Evolutionary conservation across 768 basidiomycete species (phyloP).

Genomic region (Serendipita sp.): DNA sequence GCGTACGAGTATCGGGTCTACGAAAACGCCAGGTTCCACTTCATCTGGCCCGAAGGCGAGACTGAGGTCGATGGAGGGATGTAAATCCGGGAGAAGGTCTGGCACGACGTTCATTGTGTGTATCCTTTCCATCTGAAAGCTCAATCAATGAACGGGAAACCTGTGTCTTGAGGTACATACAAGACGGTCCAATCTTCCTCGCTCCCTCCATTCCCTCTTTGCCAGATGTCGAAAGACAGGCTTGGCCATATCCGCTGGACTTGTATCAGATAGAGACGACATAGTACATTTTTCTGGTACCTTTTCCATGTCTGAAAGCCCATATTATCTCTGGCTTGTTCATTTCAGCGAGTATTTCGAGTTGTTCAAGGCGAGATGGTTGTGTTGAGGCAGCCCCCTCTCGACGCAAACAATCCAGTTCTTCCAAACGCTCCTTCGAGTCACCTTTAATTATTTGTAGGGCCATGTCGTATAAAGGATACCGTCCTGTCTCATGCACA

Average conservation of each 20-base stretch:
- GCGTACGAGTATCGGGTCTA: slow-evolving; percentile 51
- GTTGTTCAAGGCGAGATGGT: slow-evolving; percentile 25
- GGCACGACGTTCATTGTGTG: slow-evolving; percentile 85
- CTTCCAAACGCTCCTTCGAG: slow-evolving; percentile 28
- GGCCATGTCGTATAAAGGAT: slow-evolving; percentile 55
- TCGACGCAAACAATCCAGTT: background rate
- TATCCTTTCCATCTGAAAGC: slow-evolving; percentile 71
- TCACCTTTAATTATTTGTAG: slow-evolving; percentile 52
- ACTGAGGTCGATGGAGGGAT: slow-evolving; percentile 59
- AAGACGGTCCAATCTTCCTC: slow-evolving; percentile 69
- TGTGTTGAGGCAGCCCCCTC: background rate
- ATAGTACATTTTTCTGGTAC: slow-evolving; percentile 26
- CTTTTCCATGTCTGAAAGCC: slow-evolving; percentile 63
- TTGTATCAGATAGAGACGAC: background rate
- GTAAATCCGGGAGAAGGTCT: slow-evolving; percentile 58
- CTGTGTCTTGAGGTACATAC: slow-evolving; percentile 27
- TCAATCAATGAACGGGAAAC: background rate
- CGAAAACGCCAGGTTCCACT: slow-evolving; percentile 56
- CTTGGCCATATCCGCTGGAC: slow-evolving; percentile 21
- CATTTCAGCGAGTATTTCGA: slow-evolving; percentile 65
- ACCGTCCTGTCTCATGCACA: background rate
- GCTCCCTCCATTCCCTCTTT: slow-evolving; percentile 72
- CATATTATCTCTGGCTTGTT: slow-evolving; percentile 76
- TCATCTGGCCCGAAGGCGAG: slow-evolving; percentile 33
- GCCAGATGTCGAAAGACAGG: slow-evolving; percentile 61